Evolutionary conservation across 495 filamentous ascomycete species (phyloP), one percentile per base, ranked within the genome.

Genomic region (Daldinia vernicosa): DNA sequence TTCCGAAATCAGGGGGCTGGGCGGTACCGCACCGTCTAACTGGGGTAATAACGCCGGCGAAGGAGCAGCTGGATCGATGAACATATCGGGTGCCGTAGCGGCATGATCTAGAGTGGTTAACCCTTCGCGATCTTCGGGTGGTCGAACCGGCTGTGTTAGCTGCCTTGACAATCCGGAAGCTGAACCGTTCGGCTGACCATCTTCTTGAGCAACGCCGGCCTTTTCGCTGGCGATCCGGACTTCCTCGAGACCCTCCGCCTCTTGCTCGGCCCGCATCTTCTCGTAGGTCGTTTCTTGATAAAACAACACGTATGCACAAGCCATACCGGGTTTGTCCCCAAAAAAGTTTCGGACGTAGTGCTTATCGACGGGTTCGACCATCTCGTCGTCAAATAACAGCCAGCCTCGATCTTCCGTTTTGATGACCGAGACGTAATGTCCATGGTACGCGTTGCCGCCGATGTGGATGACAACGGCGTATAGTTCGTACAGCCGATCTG

Each of bases 401-500:
- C 95, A 99, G 27, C 95, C 95, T 22, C 92, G 88, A 76, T 98
- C 95, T 76, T 97, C 89, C 1, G 95, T 99, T 79, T 99, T 99
- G 83, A 99, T 95, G 32, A 99, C 94, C 8, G 94, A 91, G 35
- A 99, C 94, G 71, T 99, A 99, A 75, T 99, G 95, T 11, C 95
- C 95, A 74, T 98, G 96, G 74, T 97, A 98, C 0, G 95, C 95
- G 6, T 95, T 96, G n/a, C 94, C 94, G 27, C 95, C 95, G 63
- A 99, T 98, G 73, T 99, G 95, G 11, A 99, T 93, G n/a, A 99
- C 94, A 22, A 99, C 94, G 1, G 96, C 96, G 76, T 99, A 99
- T 8, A 99, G 82, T 80, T 99, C 95, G 79, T 99, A 99, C 26
- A 99, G 82, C 9, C 93, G 88, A 81, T 99, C 95, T 1, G 93